Conservation (phyloP, 768 basidiomycete genomes). For the Dioszegia aurantiaca region DNA sequence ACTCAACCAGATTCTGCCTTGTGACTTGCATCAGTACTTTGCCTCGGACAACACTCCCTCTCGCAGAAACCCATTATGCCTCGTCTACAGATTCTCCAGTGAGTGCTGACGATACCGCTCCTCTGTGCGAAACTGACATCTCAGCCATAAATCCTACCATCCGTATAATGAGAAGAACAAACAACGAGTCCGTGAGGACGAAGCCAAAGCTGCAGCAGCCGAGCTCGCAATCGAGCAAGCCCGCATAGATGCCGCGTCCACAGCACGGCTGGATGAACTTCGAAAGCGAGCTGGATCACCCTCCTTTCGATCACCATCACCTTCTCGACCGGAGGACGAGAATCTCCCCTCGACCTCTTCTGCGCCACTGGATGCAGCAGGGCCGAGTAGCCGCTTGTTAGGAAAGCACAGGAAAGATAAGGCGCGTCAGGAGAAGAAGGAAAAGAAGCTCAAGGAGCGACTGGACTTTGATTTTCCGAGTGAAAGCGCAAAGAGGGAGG, state of each 20-base stretch:
- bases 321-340: slow-evolving; percentile 19
- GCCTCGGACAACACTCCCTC: no score
- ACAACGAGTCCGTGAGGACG: slow-evolving; percentile 52
- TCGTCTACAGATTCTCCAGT: slow-evolving; percentile 52
- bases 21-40: neutral
- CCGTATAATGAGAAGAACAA: slow-evolving; percentile 54
- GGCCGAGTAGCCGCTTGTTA: slow-evolving; percentile 13
- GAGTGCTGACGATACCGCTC: slow-evolving; percentile 8
- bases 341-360: slow-evolving; percentile 40
- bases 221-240: slow-evolving; percentile 44
- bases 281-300: slow-evolving; percentile 42
- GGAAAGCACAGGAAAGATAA: slow-evolving; percentile 37
- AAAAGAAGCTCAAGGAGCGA: slow-evolving; percentile 38
- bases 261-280: slow-evolving; percentile 42
- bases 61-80: slow-evolving; percentile 40
- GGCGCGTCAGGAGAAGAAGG: slow-evolving; percentile 40
- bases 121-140: neutral
- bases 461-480: slow-evolving; percentile 51
- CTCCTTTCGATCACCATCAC: slow-evolving; percentile 12
- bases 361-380: slow-evolving; percentile 4
- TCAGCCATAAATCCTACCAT: slow-evolving; percentile 53
- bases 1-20: slow-evolving; percentile 1
- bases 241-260: slow-evolving; percentile 31
- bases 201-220: slow-evolving; percentile 46
- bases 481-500: slow-evolving; percentile 21